Evolutionary conservation across 1,284 basidiomycete species (phyloP).

Genomic region (Cystobasidiaceae sp.): DNA sequence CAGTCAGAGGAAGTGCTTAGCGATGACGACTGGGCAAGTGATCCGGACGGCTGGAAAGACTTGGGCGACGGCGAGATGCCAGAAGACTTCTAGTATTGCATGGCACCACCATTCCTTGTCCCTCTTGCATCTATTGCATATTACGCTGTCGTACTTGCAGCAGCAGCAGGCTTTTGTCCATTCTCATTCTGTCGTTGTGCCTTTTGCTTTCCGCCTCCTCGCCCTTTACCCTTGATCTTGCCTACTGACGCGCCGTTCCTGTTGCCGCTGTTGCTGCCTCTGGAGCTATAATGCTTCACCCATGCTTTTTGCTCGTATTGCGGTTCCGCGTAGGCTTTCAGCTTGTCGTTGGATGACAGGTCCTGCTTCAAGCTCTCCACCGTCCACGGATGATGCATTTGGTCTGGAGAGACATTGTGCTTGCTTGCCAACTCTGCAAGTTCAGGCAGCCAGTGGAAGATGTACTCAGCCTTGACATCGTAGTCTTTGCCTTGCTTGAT

Average conservation of each 20-base stretch:
- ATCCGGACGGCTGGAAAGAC: constrained; percentile 32
- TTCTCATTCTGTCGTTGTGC: constrained; percentile 5
- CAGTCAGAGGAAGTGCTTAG: constrained; percentile 1
- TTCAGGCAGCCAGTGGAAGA: constrained; percentile 53
- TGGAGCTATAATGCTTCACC: constrained; percentile 39
- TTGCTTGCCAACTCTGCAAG: constrained; percentile 47
- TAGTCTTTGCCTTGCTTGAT: constrained; percentile 55
- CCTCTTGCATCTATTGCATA: not conserved
- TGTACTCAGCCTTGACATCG: constrained; percentile 37
- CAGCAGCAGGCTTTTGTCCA: not conserved
- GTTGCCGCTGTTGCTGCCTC: not conserved
- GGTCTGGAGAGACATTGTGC: constrained; percentile 43
- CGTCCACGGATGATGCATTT: constrained; percentile 32
- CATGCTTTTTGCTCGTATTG: constrained; percentile 39
- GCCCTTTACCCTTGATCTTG: too few relatives aligned
- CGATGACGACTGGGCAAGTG: constrained; percentile 34
- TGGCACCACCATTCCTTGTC: not conserved
- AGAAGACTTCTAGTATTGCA: not conserved
- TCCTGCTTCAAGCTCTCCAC: constrained; percentile 18
- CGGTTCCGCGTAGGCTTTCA: constrained; percentile 34
- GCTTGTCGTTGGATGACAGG: not conserved
- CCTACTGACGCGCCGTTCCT: constrained; percentile 4
- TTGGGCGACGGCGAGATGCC: constrained; percentile 28
- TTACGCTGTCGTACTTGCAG: not conserved
- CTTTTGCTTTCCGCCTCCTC: constrained; percentile 1